These are phyloP conservation scores for Dipodascopsis uninucleata DNA, from an alignment of 805 yeast genomes.

Conservation along the genomic window DNA sequence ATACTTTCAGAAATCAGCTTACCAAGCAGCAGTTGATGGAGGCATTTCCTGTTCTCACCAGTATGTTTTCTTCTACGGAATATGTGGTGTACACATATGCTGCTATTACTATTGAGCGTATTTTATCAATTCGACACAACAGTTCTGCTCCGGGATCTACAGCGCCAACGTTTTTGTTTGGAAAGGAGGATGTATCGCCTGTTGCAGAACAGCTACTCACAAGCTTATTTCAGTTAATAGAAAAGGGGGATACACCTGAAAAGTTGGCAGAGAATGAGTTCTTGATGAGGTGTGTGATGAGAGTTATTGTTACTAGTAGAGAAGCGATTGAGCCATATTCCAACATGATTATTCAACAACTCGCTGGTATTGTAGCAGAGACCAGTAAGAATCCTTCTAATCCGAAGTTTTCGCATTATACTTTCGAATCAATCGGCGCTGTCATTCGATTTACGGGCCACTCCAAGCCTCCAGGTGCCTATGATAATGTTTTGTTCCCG, in stretches of 20 bases:
- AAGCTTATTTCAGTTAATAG: slow-evolving; percentile 63
- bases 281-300: slow-evolving; percentile 81
- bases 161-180: slow-evolving; percentile 61
- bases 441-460: slow-evolving; percentile 53
- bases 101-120: slow-evolving; percentile 86
- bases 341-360: slow-evolving; percentile 52
- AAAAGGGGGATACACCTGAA: slow-evolving; percentile 67
- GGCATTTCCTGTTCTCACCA: slow-evolving; percentile 72
- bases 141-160: slow-evolving; percentile 32
- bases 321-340: slow-evolving; percentile 38
- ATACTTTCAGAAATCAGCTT: slow-evolving; percentile 86
- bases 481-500: slow-evolving; percentile 60
- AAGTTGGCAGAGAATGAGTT: slow-evolving; percentile 94
- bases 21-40: slow-evolving; percentile 78
- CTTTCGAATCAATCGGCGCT: slow-evolving; percentile 83
- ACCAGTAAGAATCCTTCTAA: slow-evolving; percentile 90
- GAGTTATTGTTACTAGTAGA: slow-evolving; percentile 73
- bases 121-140: slow-evolving; percentile 62
- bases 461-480: slow-evolving; percentile 37
- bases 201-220: slow-evolving; percentile 59
- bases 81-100: slow-evolving; percentile 91
- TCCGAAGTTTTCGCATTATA: slow-evolving; percentile 86
- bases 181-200: slow-evolving; percentile 66
- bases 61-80: slow-evolving; percentile 59
- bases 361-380: slow-evolving; percentile 62